Evolutionary conservation across 768 basidiomycete species (phyloP), one percentile per base, ranked within the genome.

Genomic region (Tubosaeta brunneosetosa): DNA sequence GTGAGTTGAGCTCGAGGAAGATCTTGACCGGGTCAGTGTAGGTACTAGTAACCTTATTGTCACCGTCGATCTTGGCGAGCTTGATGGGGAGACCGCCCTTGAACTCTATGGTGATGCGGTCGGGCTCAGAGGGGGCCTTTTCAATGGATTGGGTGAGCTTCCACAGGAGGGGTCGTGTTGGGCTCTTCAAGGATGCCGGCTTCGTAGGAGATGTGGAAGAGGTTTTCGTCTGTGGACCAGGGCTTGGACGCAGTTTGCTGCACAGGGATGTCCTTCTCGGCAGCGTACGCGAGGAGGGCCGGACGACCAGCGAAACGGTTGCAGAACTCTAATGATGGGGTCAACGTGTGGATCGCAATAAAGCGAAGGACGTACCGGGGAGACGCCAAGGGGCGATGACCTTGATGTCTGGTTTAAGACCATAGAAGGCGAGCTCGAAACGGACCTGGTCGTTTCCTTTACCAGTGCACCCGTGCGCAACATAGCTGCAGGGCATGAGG

Each of bases 361-460:
- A 10, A 4, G n/a, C 33, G 4, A 12, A 43, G 26, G 57, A 42
- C 53, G 32, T 60, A 92, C 93, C 90, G 57, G 95, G 91, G 58
- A 94, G 82, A 58, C 97, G 85, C 97, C 97, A 99, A 44, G 97
- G 97, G 14, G 97, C 94, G 66, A 99, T 84, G 64, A 98, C 94
- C 73, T 97, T 97, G 83, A 99, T 97, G 62, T 94, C 90, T 41
- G 97, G 94, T 70, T 97, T 94, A 55, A 99, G 82, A 51, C 93
- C 97, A 72, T 98, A 99, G 77, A 99, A 99, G 1, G 97, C 94
- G 51, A 98, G 85, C 68, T 99, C 97, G 71, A 98, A 99, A 55
- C 97, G 91, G 63, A 99, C 97, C 74, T 99, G 97, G 71, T 99
- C 97, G 71, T 99, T 99, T 49, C 97, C 97, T 77, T 99, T 99